These are phyloP conservation scores for Dimargaris cristalligena DNA, from an alignment of 192 early-diverging fungal genomes.

Conservation along the genomic window DNA sequence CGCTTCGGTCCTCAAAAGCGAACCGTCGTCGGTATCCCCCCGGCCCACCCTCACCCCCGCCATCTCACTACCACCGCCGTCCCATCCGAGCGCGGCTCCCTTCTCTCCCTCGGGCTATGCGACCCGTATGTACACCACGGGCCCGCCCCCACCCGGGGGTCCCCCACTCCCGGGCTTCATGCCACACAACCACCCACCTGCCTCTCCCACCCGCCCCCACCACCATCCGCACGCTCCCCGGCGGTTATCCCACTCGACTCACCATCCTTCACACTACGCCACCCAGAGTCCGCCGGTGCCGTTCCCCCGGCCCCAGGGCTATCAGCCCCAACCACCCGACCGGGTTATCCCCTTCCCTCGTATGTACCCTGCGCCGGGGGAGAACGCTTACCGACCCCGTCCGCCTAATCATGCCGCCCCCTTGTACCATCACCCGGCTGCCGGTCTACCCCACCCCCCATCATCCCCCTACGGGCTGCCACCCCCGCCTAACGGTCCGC, in stretches of 20 bases:
- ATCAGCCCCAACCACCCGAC: not conserved
- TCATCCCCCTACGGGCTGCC: not conserved
- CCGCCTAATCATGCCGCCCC: too few relatives aligned
- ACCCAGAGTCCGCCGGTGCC: constrained; percentile 3
- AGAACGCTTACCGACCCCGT: too few relatives aligned
- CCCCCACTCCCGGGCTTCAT: not conserved
- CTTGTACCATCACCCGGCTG: not conserved
- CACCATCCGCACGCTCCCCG: not conserved
- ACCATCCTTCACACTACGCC: not conserved
- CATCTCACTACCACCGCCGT: not conserved
- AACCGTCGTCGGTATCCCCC: too few relatives aligned
- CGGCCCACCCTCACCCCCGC: not conserved
- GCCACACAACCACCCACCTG: not conserved
- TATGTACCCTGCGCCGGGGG: too few relatives aligned
- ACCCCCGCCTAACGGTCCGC: not conserved
- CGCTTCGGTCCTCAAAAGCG: too few relatives aligned
- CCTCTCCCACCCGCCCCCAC: not conserved
- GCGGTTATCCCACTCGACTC: not conserved
- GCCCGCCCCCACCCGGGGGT: not conserved
- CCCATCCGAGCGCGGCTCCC: not conserved
- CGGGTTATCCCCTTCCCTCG: constrained; percentile 7
- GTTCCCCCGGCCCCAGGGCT: constrained; percentile 7
- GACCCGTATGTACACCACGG: too few relatives aligned
- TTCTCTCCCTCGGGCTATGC: not conserved
- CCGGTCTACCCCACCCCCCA: not conserved